These are phyloP conservation scores for Hygrocybe punicea DNA, from an alignment of 768 basidiomycete genomes.

Conservation along the genomic window DNA sequence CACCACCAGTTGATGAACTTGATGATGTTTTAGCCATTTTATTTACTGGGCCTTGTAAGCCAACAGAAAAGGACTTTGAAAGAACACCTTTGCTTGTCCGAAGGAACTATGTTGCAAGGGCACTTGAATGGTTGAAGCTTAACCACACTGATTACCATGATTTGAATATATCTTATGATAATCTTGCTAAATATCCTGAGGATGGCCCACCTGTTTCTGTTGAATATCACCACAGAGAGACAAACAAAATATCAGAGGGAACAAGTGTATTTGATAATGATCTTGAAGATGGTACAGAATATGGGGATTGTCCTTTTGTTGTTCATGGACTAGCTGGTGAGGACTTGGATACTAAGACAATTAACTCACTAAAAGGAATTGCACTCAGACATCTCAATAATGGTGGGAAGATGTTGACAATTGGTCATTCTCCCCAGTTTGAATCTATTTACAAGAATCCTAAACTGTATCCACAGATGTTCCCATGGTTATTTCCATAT, in stretches of 20 bases:
- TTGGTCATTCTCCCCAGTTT: conserved; percentile 16
- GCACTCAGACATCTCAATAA: conserved; percentile 17
- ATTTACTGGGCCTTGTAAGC: conserved; percentile 26
- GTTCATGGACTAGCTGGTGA: conserved; percentile 37
- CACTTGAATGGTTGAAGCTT: conserved; percentile 33
- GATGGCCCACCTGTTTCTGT: conserved; percentile 18
- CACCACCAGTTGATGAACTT: conserved; percentile 31
- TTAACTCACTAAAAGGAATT: conserved; percentile 15
- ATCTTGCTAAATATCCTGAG: conserved; percentile 16
- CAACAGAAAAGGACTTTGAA: conserved; percentile 25
- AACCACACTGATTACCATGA: conserved; percentile 34
- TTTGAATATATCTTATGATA: conserved; percentile 25
- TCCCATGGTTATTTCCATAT: conserved; percentile 41
- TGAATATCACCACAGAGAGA: conserved; percentile 14
- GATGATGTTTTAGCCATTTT: conserved; percentile 33
- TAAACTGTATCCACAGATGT: conserved; percentile 35
- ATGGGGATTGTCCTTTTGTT: conserved; percentile 34
- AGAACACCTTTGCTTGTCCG: conserved; percentile 32
- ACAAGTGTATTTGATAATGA: conserved; percentile 11
- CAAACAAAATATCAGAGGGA: conserved; percentile 9
- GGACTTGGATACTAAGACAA: conserved; percentile 10
- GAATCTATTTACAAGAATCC: conserved; percentile 30
- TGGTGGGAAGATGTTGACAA: conserved; percentile 14
- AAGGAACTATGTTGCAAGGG: conserved; percentile 18
- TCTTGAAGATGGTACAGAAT: conserved; percentile 19